Base-by-base conservation (phyloP, 2,329 filamentous ascomycete genomes). In the Neodidymelliopsis sp. region DNA sequence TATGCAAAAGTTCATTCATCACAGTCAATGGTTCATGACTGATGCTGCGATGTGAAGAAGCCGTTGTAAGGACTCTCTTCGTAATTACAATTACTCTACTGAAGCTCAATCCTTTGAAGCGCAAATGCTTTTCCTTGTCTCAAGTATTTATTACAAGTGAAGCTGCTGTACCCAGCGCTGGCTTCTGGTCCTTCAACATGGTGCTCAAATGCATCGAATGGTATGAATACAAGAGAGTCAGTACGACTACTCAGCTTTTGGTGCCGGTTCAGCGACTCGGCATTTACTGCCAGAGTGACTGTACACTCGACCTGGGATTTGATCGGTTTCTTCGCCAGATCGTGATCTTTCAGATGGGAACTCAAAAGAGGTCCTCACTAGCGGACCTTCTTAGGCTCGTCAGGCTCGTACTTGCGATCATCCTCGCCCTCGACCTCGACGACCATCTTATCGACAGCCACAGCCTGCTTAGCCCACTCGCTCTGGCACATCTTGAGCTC, bases 401-500 rank as follows among this genome's bases (percentile, higher is more conserved):
- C 58, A 6, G 65, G 59, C 55, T 62, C 27, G 59, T 81, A 80
- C 15, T 64, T 70, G 57, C 78, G 64, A 39, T 79, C 77, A 40
- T 81, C 77, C 20, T 71, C 63, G 23, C 84, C 84, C 70, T 88
- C 85, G 2, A 96, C 89, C 66, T 90, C 83, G 71, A 86, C 81
- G 49, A 91, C 84, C 56, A 91, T 85, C 63, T 78, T 78, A 74
- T 94, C 90, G 79, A 91, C 90, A 70, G 88, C 87, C 69, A 83
- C 80, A 53, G 81, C 80, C 77, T 96, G 91, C 67, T 84, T 83
- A 67, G 87, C 82, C 90, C 91, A 96, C 71, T 91, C 87, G 53
- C 80, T 81, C 65, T 89, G 77, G 56, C 84, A 88, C 88, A 94
- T 92, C 81, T 96, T 96, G 63, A 84, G 85, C 71, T 94, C 88